phyloP scores from a whole-genome alignment of 306 rosid species.

The Myrica gale region DNA sequence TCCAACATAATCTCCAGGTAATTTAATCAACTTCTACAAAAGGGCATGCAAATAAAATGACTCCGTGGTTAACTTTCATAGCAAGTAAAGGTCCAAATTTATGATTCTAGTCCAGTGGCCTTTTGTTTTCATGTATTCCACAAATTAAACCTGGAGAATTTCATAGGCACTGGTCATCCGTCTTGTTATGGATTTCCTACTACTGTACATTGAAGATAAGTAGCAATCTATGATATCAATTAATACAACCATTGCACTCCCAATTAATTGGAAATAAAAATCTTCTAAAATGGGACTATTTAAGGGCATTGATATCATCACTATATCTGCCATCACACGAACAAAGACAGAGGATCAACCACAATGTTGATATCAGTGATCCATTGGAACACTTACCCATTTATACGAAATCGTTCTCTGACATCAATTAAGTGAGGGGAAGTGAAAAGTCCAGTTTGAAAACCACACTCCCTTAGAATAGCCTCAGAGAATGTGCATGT shows the following conservation, averaged over 20 bases:
- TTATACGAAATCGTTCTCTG: conserved; percentile 65
- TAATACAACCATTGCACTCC: background rate
- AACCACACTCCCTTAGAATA: conserved; percentile 67
- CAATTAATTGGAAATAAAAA: background rate
- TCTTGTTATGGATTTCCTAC: background rate
- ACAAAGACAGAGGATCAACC: background rate
- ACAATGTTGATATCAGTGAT: conserved; percentile 1
- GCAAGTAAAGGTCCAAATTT: background rate
- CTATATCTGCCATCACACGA: background rate
- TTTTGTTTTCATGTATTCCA: background rate
- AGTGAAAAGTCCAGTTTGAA: conserved; percentile 72
- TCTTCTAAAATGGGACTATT: conserved; percentile 1
- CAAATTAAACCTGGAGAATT: background rate
- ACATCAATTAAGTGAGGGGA: conserved; percentile 71
- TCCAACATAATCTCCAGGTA: background rate
- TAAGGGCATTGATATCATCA: background rate
- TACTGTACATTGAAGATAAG: background rate
- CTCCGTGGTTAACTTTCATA: background rate
- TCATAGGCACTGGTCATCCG: background rate
- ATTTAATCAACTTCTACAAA: background rate
- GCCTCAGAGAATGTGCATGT: conserved; percentile 70
- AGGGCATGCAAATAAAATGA: background rate
- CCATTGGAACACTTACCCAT: conserved; percentile 53
- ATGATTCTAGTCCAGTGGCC: background rate
- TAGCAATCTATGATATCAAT: background rate